phyloP scores from a whole-genome alignment of 2,329 filamentous ascomycete species.

The Didymella pomorum region DNA sequence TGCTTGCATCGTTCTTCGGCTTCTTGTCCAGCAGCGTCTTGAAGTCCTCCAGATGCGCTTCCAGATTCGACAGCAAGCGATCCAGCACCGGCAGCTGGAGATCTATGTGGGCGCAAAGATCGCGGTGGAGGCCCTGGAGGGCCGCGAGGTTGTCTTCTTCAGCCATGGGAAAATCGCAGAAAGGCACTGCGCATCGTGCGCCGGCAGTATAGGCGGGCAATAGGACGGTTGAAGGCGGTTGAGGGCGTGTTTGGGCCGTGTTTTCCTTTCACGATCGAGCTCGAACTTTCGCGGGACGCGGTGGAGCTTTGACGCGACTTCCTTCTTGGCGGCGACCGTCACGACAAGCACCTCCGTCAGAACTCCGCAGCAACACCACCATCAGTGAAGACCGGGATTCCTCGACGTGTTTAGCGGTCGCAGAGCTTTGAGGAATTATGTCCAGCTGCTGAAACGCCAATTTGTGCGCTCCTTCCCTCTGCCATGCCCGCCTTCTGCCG shows the following conservation, averaged over 20 bases:
- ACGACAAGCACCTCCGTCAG: slow-evolving; percentile 25
- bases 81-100: slow-evolving; percentile 74
- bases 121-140: slow-evolving; percentile 84
- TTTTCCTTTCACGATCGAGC: slow-evolving; percentile 31
- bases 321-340: slow-evolving; percentile 20
- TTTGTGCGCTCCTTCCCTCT: not conserved
- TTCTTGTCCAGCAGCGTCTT: slow-evolving; percentile 77
- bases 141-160: slow-evolving; percentile 75
- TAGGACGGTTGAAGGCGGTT: slow-evolving; percentile 7
- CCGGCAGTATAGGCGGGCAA: slow-evolving; percentile 17
- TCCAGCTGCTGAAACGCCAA: slow-evolving; percentile 2
- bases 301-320: slow-evolving; percentile 37
- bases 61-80: slow-evolving; percentile 71
- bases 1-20: slow-evolving; percentile 76
- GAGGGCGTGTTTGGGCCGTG: slow-evolving; percentile 31
- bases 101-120: slow-evolving; percentile 79
- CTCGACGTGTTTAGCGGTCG: slow-evolving; percentile 7
- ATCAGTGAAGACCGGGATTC: not conserved
- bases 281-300: slow-evolving; percentile 40
- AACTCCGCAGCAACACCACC: slow-evolving; percentile 28
- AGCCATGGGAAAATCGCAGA: slow-evolving; percentile 65
- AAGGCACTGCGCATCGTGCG: slow-evolving; percentile 44
- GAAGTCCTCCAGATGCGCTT: slow-evolving; percentile 72
- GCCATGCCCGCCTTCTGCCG: slow-evolving; percentile 22
- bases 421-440: not conserved